A percentile compares a stretch with the other conserved stretches of the same genome.
Evolutionary conservation across 306 rosid genomes (phyloP).

Genomic region (Cicer judaicum): DNA sequence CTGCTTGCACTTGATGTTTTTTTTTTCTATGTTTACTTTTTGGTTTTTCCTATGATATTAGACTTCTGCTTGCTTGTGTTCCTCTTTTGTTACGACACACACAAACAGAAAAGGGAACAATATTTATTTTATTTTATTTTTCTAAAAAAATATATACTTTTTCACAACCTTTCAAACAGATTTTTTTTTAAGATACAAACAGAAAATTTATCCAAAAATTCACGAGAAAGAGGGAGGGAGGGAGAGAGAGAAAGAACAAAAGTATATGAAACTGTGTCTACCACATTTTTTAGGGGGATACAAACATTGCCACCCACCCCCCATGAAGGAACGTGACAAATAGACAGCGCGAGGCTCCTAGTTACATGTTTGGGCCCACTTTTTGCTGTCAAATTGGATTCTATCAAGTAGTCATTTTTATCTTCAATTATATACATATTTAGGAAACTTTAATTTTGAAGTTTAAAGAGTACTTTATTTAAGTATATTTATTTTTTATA

Average conservation of each 20-base stretch:
- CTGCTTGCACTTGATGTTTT: slow-evolving; percentile 35
- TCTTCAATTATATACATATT: too few species aligned
- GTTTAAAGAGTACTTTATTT: too few species aligned
- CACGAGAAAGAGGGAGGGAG: slow-evolving; percentile 9
- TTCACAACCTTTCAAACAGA: slow-evolving; percentile 7
- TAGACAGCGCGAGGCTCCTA: slow-evolving; percentile 33
- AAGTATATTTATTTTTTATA: too few species aligned
- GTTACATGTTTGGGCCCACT: slow-evolving; percentile 5
- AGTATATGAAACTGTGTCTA: not conserved
- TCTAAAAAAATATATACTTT: slow-evolving; percentile 6
- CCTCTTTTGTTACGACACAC: slow-evolving; percentile 56
- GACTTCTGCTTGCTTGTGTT: slow-evolving; percentile 31
- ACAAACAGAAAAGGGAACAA: slow-evolving; percentile 39
- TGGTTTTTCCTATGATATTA: slow-evolving; percentile 38
- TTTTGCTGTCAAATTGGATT: not conserved
- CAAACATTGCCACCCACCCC: slow-evolving; percentile 50
- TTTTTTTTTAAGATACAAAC: not conserved
- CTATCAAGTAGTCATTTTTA: not conserved
- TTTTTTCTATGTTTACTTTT: slow-evolving; percentile 6
- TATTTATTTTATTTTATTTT: slow-evolving; percentile 39
- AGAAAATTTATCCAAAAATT: slow-evolving; percentile 26
- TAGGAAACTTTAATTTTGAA: too few species aligned
- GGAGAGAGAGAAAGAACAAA: not conserved
- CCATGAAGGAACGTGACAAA: slow-evolving; percentile 61
- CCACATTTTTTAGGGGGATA: slow-evolving; percentile 46